phyloP scores from a whole-genome alignment of 1,284 basidiomycete species.

The Omphalotus olearius region DNA sequence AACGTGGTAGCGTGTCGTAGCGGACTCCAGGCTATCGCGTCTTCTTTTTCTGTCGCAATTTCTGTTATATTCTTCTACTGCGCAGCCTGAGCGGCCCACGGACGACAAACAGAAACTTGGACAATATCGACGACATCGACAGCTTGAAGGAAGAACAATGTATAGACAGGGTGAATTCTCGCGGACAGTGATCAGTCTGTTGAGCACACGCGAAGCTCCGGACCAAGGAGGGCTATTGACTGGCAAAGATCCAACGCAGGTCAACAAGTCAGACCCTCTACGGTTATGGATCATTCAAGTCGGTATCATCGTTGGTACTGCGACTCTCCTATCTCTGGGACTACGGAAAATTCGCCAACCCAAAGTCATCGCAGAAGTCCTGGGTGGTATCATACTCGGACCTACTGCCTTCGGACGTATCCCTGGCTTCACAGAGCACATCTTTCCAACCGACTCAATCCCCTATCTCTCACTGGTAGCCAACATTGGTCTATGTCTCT shows the following conservation, averaged over 20 bases:
- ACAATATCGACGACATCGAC: too few species aligned
- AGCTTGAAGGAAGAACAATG: too few species aligned
- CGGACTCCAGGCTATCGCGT: too few species aligned
- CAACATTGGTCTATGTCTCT: constrained; percentile 91
- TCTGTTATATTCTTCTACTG: too few species aligned
- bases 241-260: constrained; percentile 66
- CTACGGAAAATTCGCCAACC: constrained; percentile 80
- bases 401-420: constrained; percentile 72
- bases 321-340: constrained; percentile 69
- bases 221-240: constrained; percentile 70
- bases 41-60: too few species aligned
- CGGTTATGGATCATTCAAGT: constrained; percentile 90
- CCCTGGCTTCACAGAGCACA: constrained; percentile 75
- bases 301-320: constrained; percentile 79
- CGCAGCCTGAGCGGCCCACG: too few species aligned
- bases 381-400: constrained; percentile 88
- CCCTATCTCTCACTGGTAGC: constrained; percentile 85
- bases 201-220: constrained; percentile 31
- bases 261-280: constrained; percentile 69
- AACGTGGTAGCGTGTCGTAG: too few species aligned
- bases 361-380: constrained; percentile 77
- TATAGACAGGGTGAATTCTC: constrained; percentile 31
- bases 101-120: too few species aligned
- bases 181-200: constrained; percentile 28
- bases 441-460: constrained; percentile 73